Percentiles rank a stretch among this genome's conserved stretches.
Conservation (phyloP, 257 asterid genomes). For the Nicotiana paniculata region DNA sequence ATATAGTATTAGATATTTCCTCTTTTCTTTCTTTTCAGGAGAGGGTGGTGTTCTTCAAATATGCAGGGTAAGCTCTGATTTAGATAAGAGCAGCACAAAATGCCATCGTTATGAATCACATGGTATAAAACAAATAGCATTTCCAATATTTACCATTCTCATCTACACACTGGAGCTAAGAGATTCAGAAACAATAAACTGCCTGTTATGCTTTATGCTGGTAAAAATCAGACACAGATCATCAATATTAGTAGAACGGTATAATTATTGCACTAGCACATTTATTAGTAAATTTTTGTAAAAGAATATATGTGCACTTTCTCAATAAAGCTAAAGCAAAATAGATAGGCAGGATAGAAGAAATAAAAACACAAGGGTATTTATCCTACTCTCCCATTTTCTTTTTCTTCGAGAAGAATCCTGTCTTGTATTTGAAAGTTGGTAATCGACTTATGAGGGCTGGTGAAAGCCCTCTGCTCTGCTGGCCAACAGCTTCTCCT, state of each 20-base stretch:
- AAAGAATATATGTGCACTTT: neutral
- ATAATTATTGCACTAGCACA: neutral
- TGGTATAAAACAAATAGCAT: too few relatives aligned
- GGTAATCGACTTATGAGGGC: slow-evolving; percentile 68
- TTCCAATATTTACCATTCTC: neutral
- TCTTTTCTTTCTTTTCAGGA: too few relatives aligned
- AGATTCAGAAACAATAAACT: neutral
- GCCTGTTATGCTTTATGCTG: neutral
- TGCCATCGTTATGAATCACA: too few relatives aligned
- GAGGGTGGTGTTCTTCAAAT: too few relatives aligned
- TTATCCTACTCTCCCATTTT: slow-evolving; percentile 17
- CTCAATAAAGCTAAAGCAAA: neutral
- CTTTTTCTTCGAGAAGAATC: slow-evolving; percentile 40
- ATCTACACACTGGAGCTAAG: neutral
- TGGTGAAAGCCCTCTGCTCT: slow-evolving; percentile 68
- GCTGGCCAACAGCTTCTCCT: slow-evolving; percentile 72
- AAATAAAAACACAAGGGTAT: neutral
- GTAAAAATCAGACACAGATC: neutral
- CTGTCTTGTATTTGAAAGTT: slow-evolving; percentile 58
- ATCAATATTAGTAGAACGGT: neutral
- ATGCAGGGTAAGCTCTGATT: too few relatives aligned
- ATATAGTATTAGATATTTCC: too few relatives aligned
- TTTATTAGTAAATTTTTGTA: neutral
- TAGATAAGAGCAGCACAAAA: too few relatives aligned
- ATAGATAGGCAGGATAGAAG: neutral